Conservation (phyloP, 78 protist genomes). For the Speleostelium caveatum region DNA sequence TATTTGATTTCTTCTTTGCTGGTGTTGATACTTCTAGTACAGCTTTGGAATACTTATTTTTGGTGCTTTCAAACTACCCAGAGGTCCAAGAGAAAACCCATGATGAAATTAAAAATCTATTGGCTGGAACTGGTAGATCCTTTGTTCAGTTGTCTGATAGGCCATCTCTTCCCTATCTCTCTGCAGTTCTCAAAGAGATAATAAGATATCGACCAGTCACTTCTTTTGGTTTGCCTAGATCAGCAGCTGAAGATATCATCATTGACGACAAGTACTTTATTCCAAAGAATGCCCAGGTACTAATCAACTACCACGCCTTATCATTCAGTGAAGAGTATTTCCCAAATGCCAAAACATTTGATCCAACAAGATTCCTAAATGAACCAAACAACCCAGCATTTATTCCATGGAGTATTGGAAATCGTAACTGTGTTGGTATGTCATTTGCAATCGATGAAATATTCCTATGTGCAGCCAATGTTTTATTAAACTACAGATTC, state of each 20-base stretch:
- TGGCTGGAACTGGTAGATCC: background rate
- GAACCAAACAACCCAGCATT: background rate
- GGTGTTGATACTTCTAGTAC: conserved; percentile 18
- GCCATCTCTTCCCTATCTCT: background rate
- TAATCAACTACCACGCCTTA: background rate
- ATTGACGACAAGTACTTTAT: conserved; percentile 6
- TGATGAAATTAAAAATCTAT: background rate
- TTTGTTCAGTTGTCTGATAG: background rate
- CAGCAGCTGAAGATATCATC: background rate
- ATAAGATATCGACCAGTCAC: background rate
- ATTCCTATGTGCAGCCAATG: conserved; percentile 11
- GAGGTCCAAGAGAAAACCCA: conserved; percentile 18
- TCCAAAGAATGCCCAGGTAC: conserved; percentile 36
- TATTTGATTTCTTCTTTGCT: background rate
- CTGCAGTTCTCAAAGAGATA: conserved; percentile 40
- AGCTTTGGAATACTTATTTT: background rate
- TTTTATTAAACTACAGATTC: conserved; percentile 4
- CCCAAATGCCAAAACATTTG: conserved; percentile 2
- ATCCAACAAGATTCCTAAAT: conserved; percentile 23
- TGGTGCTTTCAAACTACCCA: conserved; percentile 1
- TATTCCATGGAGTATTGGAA: conserved; percentile 19
- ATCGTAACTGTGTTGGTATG: conserved; percentile 34
- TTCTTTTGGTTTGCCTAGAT: conserved; percentile 6
- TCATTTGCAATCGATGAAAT: background rate
- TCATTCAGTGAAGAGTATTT: background rate